Evolutionary conservation across 148 eudicot genomes (phyloP), one percentile per base, ranked within the genome.

Genomic region (Rhododendron kiyosumense): DNA sequence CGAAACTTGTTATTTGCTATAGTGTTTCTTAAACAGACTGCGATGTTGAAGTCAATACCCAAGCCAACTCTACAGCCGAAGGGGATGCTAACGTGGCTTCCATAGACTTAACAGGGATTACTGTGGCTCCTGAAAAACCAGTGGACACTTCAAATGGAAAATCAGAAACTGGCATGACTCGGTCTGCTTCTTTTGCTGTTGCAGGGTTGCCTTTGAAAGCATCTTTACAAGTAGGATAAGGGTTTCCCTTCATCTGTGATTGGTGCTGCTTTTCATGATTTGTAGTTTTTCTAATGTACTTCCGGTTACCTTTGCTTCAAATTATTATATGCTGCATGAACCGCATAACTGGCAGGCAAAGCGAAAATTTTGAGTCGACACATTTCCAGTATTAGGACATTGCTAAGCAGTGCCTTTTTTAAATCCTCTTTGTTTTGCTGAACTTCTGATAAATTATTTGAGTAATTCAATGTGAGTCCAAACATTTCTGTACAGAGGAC

Each of bases 121-220:
- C 59, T n/a, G 78, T 67, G 22, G 59, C 85, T 83, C 41, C 78
- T 83, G 26, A 67, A 67, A 65, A 67, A 17, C 38, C 78, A 45
- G 74, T 57, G 49, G 59, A 46, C 34, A 7, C 24, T 63, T 48
- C 75, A 7, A 61, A 14, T 67, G 59, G 77, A 2, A 57, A 81
- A 81, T 17, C 41, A 45, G 78, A 82, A 30, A 17, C 32, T 43
- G 22, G 57, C 8, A 36, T 36, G 6, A 38, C 75, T 82, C 14
- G 36, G 63, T 71, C 20, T 63, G 52, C 84, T 82, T 63, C 51
- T 61, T 15, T 32, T 41, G 84, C 41, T 83, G 61, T 11, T 45
- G 61, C 28, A 65, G 85, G 59, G 85, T 28, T 65, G 76, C 57
- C 84, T 65, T 65, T 13, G 65, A 75, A 83, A 83, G 84, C 32